Evolutionary conservation across 2,329 filamentous ascomycete genomes (phyloP).

Genomic region (Byssochlamys sp.): DNA sequence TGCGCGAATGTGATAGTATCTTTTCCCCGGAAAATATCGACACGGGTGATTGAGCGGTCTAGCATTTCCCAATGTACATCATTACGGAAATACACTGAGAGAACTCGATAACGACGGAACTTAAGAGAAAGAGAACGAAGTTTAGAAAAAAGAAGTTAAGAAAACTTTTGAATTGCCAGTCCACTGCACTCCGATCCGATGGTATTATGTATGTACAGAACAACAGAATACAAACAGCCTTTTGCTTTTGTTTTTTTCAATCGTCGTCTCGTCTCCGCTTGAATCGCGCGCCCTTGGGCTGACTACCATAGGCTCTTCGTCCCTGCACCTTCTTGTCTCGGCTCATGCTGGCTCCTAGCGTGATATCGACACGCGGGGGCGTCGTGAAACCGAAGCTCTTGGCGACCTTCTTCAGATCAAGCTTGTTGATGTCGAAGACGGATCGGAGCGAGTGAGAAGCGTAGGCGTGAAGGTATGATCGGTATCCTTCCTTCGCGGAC

Average conservation of each 20-base stretch:
- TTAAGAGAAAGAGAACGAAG: too few relatives aligned
- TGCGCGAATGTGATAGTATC: too few relatives aligned
- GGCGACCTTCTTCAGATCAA: slow-evolving; percentile 73
- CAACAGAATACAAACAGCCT: background rate
- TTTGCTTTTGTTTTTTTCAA: background rate
- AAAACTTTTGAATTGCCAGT: background rate
- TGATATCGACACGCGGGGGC: slow-evolving; percentile 70
- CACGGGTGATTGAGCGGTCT: too few relatives aligned
- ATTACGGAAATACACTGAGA: too few relatives aligned
- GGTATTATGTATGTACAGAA: background rate
- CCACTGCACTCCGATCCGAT: background rate
- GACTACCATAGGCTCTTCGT: slow-evolving; percentile 65
- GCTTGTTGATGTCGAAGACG: slow-evolving; percentile 75
- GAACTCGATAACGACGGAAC: too few relatives aligned
- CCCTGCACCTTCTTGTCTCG: slow-evolving; percentile 56
- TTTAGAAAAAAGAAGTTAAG: too few relatives aligned
- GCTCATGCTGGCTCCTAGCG: slow-evolving; percentile 65
- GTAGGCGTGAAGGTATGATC: slow-evolving; percentile 89
- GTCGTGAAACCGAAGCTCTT: slow-evolving; percentile 73
- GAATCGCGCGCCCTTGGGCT: slow-evolving; percentile 56
- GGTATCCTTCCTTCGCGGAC: slow-evolving; percentile 64
- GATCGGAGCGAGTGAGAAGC: slow-evolving; percentile 72
- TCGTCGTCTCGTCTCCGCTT: slow-evolving; percentile 37
- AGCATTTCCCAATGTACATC: too few relatives aligned
- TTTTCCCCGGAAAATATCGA: too few relatives aligned